Evolutionary conservation across 108 stramenopile genomes (phyloP), one percentile per base, ranked within the genome.

Genomic region (Ochromonas danica): DNA sequence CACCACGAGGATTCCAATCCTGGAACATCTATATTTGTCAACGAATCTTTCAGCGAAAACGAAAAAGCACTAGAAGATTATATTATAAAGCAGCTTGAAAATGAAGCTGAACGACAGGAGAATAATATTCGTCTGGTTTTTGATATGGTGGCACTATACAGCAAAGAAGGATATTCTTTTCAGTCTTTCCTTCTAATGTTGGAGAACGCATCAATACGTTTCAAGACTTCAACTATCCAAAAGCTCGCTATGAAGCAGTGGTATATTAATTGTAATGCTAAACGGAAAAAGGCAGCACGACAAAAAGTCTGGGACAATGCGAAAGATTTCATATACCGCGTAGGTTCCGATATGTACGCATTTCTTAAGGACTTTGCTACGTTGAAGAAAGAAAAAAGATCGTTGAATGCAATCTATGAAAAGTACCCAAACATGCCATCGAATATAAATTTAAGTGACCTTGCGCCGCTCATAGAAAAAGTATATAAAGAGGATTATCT

Each of bases 211-310:
- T 57, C 51, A 57, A 57, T 57, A 57, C 51, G 51, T 57, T 57
- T 57, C 51, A 57, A 57, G 51, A 57, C 51, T 57, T 57, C 51
- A 57, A 57, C 51, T 57, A 57, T 57, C 51, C 51, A 57, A 57
- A 57, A 57, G 51, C 51, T 57, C 51, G 51, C 51, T 57, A 57
- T 57, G 51, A 57, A 57, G 51, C 51, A 57, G 51, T 57, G 51
- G 51, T 57, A 57, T 57, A 57, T 57, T 57, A 57, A 57, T 57
- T 57, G 51, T 57, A 57, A 57, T 57, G 51, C 51, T 57, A 57
- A 57, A 57, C 51, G 51, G 51, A 57, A 57, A 57, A 57, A 57
- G 51, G 51, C 51, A 57, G 51, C 51, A 57, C 51, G 51, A 57
- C 51, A 57, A 57, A 57, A 57, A 57, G 51, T 57, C 51, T 57